Conservation (phyloP, 208 protist species). For the Phytomonas serpens region DNA sequence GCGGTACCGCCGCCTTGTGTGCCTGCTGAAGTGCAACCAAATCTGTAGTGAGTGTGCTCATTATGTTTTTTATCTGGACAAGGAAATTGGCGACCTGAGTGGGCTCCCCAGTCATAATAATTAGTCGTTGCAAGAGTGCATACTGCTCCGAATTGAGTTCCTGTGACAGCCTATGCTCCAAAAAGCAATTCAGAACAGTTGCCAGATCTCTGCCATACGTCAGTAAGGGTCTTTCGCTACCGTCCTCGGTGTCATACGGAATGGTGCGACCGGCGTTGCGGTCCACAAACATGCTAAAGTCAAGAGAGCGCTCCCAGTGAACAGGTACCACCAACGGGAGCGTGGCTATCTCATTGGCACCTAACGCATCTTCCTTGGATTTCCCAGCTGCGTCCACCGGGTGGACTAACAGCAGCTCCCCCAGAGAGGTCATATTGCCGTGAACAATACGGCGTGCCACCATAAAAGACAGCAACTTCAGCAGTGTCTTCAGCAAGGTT, state of each 20-base stretch:
- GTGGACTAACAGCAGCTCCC: conserved; percentile 52
- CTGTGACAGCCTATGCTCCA: conserved; percentile 35
- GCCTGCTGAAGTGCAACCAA: conserved; percentile 29
- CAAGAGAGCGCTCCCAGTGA: conserved; percentile 77
- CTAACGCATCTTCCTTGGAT: neutral
- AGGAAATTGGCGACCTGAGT: conserved; percentile 69
- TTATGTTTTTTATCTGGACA: conserved; percentile 63
- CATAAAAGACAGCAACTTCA: conserved; percentile 48
- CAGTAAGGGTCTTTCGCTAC: conserved; percentile 16
- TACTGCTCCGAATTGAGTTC: conserved; percentile 54
- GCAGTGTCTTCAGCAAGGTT: conserved; percentile 38
- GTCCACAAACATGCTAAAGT: conserved; percentile 87
- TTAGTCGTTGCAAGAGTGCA: conserved; percentile 40
- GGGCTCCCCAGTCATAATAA: conserved; percentile 41
- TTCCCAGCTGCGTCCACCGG: conserved; percentile 7
- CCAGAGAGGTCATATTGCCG: conserved; percentile 42
- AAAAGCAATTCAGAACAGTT: conserved; percentile 33
- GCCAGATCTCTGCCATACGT: conserved; percentile 52
- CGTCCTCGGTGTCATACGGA: conserved; percentile 43
- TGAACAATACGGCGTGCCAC: conserved; percentile 67
- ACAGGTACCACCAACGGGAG: conserved; percentile 42
- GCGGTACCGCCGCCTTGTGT: conserved; percentile 28
- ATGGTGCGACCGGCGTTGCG: conserved; percentile 74
- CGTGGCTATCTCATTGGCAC: conserved; percentile 2
- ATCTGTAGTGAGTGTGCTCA: conserved; percentile 45